These are phyloP conservation scores for Aspergillus quadricinctus DNA, from an alignment of 2,329 filamentous ascomycete genomes.

Conservation along the genomic window DNA sequence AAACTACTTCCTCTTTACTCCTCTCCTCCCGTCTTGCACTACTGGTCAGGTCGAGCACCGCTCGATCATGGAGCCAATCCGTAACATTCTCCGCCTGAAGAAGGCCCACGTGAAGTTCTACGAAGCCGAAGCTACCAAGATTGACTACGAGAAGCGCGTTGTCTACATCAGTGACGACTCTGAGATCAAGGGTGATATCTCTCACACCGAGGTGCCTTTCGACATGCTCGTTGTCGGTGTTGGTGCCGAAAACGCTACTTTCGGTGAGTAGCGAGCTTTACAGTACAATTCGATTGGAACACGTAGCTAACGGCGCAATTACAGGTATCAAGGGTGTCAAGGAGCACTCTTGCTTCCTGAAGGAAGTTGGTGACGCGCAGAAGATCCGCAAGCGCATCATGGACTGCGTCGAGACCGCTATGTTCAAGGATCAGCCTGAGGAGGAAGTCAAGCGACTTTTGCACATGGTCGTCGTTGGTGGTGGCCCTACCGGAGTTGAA, in stretches of 20 bases:
- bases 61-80: conserved; percentile 98
- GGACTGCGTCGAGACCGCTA: conserved; percentile 98
- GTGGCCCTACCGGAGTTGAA: conserved; percentile 94
- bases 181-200: conserved; percentile 79
- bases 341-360: conserved; percentile 95
- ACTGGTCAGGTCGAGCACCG: conserved; percentile 97
- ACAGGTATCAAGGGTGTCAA: conserved; percentile 81
- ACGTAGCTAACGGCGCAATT: conserved; percentile 7
- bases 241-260: conserved; percentile 96
- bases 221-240: conserved; percentile 98
- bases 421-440: conserved; percentile 88
- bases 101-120: conserved; percentile 92
- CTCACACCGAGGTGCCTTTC: conserved; percentile 85
- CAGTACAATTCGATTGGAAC: neutral
- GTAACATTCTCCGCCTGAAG: conserved; percentile 93
- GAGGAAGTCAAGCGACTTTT: conserved; percentile 91
- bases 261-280: conserved; percentile 54
- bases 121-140: conserved; percentile 93
- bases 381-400: conserved; percentile 97
- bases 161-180: conserved; percentile 89
- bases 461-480: conserved; percentile 95
- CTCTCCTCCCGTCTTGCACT: conserved; percentile 92
- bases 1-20: conserved; percentile 99
- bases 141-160: conserved; percentile 86
- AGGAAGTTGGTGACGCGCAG: conserved; percentile 96